These are phyloP conservation scores for Acmispon strigosus DNA, from an alignment of 306 rosid species.

Conservation along the genomic window DNA sequence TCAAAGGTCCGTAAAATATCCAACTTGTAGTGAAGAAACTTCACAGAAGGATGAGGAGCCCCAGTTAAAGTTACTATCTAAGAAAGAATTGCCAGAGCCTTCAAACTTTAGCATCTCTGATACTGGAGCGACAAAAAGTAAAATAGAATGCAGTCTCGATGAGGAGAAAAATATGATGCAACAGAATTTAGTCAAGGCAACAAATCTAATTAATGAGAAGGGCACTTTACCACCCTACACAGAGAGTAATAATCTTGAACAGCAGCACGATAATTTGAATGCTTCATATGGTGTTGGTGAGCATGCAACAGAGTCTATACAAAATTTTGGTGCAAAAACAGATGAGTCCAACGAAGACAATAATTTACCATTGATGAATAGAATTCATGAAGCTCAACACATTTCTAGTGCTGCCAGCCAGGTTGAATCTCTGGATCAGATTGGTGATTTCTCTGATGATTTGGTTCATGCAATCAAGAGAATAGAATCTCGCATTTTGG, in stretches of 20 bases:
- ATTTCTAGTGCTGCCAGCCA: slow-evolving; percentile 14
- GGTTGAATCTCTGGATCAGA: slow-evolving; percentile 22
- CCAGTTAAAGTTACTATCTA: background rate
- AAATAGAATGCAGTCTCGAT: background rate
- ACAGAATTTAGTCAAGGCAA: slow-evolving; percentile 4
- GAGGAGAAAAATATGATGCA: slow-evolving; percentile 24
- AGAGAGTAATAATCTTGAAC: slow-evolving; percentile 12
- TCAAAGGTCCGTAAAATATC: background rate
- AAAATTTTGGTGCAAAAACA: background rate
- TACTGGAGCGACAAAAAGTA: slow-evolving; percentile 4
- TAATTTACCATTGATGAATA: background rate
- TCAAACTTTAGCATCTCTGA: slow-evolving; percentile 18
- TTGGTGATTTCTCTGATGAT: slow-evolving; percentile 35
- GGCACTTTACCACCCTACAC: background rate
- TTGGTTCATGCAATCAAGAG: slow-evolving; percentile 39
- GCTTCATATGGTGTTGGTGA: background rate
- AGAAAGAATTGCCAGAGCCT: background rate
- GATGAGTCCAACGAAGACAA: slow-evolving; percentile 5
- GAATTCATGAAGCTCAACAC: background rate
- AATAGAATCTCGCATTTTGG: slow-evolving; percentile 56
- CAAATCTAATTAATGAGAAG: background rate
- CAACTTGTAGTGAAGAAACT: background rate
- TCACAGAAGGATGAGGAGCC: slow-evolving; percentile 13
- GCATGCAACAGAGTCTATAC: slow-evolving; percentile 12
- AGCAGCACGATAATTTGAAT: background rate